phyloP scores from a whole-genome alignment of 2,329 filamentous ascomycete genomes.

The Cordyceps tenuipes region DNA sequence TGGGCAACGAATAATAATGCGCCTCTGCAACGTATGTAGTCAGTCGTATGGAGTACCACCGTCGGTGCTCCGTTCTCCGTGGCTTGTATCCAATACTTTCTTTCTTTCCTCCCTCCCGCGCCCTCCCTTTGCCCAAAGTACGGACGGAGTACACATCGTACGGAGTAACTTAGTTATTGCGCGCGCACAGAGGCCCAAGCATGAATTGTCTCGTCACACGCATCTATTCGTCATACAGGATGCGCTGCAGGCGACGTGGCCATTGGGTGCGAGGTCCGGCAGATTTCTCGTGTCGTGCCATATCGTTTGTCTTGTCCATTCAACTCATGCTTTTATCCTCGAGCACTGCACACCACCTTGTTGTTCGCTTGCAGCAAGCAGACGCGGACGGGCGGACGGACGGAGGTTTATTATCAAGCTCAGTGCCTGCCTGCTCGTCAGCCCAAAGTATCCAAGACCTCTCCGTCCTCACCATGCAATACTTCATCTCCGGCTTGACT shows the following conservation, averaged over 20 bases:
- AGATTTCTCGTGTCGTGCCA: neutral
- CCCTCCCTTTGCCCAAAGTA: neutral
- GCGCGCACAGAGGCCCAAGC: neutral
- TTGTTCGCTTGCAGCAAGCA: neutral
- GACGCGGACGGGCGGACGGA: neutral
- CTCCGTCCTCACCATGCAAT: neutral
- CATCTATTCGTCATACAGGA: neutral
- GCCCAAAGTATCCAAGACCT: neutral
- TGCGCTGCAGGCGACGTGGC: constrained; percentile 8
- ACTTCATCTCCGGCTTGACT: neutral
- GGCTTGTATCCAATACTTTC: neutral
- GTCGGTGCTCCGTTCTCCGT: no score
- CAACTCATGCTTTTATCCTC: neutral
- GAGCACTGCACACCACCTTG: neutral
- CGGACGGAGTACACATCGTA: neutral
- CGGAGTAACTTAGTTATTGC: no score
- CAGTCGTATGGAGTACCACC: neutral
- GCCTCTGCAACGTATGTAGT: neutral
- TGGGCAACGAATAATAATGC: constrained; percentile 1
- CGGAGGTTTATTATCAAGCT: neutral
- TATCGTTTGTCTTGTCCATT: neutral
- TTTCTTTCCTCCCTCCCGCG: neutral
- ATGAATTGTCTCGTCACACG: neutral
- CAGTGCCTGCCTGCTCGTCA: neutral
- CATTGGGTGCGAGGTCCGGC: neutral